A percentile compares a stretch with the other conserved stretches of the same genome.
phyloP scores from a whole-genome alignment of 352 stramenopile species.

The Phytophthora aleatoria region DNA sequence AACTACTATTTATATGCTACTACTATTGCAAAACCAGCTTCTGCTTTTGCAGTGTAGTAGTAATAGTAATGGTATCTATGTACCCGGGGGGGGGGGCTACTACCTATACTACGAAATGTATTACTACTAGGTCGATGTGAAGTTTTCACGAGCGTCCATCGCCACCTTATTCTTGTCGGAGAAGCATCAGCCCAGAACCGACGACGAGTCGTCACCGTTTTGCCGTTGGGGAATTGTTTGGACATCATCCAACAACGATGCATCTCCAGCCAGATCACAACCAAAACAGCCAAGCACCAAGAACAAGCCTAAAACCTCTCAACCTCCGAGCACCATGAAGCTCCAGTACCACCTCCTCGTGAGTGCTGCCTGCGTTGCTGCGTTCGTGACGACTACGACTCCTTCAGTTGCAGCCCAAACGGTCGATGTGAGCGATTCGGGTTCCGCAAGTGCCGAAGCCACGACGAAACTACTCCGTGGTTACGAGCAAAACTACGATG shows the following conservation, averaged over 20 bases:
- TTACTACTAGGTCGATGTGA: too few relatives aligned
- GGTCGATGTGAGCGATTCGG: background rate
- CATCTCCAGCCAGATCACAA: background rate
- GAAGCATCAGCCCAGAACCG: slow-evolving; percentile 8
- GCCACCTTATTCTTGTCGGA: background rate
- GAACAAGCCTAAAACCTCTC: background rate
- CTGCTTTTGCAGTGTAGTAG: too few relatives aligned
- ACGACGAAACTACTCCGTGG: slow-evolving; percentile 8
- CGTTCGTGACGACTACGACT: background rate
- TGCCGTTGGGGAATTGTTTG: background rate
- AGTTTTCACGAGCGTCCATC: background rate
- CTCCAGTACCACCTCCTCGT: slow-evolving; percentile 8
- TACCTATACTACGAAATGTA: too few relatives aligned
- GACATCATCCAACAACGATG: background rate
- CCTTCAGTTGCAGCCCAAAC: background rate
- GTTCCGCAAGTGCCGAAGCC: background rate
- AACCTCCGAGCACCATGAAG: slow-evolving; percentile 12
- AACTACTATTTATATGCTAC: too few relatives aligned
- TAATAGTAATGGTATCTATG: too few relatives aligned
- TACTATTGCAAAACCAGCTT: too few relatives aligned
- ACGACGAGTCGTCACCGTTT: slow-evolving; percentile 4
- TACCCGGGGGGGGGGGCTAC: too few relatives aligned
- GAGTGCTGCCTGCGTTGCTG: background rate
- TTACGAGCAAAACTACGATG: slow-evolving; percentile 8
- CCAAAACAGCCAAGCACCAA: slow-evolving; percentile 6